These are phyloP conservation scores for Chlamydomonas reinhardtii DNA, from an alignment of 163 green algal species.

Conservation along the genomic window DNA sequence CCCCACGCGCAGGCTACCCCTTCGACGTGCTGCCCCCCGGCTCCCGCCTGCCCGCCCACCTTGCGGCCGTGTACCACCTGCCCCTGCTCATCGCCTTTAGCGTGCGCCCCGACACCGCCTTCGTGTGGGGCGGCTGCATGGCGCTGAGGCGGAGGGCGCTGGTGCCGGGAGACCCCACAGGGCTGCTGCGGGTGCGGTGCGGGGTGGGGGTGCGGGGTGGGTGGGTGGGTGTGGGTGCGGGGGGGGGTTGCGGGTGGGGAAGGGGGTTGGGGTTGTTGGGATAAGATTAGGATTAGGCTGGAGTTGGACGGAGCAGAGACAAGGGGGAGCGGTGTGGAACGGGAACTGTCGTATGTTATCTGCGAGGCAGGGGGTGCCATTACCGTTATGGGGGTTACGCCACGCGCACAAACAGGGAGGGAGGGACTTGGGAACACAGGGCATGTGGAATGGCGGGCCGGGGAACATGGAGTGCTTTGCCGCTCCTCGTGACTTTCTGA, in stretches of 20 bases:
- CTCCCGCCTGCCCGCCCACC: constrained; percentile 73
- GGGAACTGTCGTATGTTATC: too few species aligned
- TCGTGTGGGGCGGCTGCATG: constrained; percentile 93
- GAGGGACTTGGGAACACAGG: too few species aligned
- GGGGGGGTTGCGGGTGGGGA: not conserved
- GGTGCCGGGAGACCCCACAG: constrained; percentile 36
- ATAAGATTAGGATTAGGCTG: too few species aligned
- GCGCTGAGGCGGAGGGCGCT: constrained; percentile 72
- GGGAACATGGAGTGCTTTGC: too few species aligned
- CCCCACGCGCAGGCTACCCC: constrained; percentile 82
- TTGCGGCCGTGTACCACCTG: constrained; percentile 87
- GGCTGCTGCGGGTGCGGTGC: constrained; percentile 50
- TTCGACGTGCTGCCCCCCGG: constrained; percentile 83
- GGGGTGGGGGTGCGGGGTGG: not conserved
- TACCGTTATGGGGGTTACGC: too few species aligned
- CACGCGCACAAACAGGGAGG: too few species aligned
- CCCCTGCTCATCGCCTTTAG: constrained; percentile 89
- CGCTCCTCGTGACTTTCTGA: too few species aligned
- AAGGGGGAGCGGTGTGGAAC: too few species aligned
- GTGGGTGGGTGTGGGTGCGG: too few species aligned
- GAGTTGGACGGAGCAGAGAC: too few species aligned
- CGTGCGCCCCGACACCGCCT: constrained; percentile 62
- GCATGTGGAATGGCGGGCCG: too few species aligned
- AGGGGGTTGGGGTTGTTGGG: not conserved
- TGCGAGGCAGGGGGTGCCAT: too few species aligned